Conservation (phyloP, 805 yeast species). For the Candida pseudofarinosa region DNA sequence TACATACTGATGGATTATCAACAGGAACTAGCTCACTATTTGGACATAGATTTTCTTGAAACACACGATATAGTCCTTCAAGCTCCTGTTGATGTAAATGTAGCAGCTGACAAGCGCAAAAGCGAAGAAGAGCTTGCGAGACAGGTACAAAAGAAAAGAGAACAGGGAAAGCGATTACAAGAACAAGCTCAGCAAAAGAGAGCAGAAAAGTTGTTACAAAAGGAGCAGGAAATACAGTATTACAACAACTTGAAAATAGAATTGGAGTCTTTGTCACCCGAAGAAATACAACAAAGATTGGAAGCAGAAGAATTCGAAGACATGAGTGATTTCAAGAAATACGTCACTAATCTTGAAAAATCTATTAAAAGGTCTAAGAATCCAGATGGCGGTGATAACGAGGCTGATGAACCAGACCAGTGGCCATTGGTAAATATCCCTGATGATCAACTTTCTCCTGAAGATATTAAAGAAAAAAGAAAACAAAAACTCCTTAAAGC, state of each 20-base stretch:
- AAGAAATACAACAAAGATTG: constrained; percentile 51
- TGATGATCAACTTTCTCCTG: constrained; percentile 77
- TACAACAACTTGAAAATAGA: constrained; percentile 56
- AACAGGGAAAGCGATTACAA: constrained; percentile 83
- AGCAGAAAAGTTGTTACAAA: constrained; percentile 71
- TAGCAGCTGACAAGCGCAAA: constrained; percentile 63
- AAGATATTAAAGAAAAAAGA: constrained; percentile 80
- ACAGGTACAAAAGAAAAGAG: constrained; percentile 76
- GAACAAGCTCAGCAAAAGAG: constrained; percentile 88
- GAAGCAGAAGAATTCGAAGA: constrained; percentile 76
- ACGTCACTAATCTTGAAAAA: constrained; percentile 59
- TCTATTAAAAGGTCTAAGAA: constrained; percentile 64
- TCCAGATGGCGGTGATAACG: constrained; percentile 52
- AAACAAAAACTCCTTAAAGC: constrained; percentile 80
- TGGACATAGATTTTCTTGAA: constrained; percentile 63
- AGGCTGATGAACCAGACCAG: constrained; percentile 29
- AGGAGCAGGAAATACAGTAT: constrained; percentile 75
- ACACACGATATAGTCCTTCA: constrained; percentile 73
- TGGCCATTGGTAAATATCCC: constrained; percentile 77
- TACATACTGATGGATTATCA: constrained; percentile 69
- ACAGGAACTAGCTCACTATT: constrained; percentile 51
- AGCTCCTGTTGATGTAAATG: constrained; percentile 66
- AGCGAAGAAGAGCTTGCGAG: constrained; percentile 75
- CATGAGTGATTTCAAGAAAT: constrained; percentile 65
- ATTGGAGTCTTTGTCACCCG: constrained; percentile 46